Base-by-base conservation (phyloP, 2,329 filamentous ascomycete genomes). In the Diaporthe citri region DNA sequence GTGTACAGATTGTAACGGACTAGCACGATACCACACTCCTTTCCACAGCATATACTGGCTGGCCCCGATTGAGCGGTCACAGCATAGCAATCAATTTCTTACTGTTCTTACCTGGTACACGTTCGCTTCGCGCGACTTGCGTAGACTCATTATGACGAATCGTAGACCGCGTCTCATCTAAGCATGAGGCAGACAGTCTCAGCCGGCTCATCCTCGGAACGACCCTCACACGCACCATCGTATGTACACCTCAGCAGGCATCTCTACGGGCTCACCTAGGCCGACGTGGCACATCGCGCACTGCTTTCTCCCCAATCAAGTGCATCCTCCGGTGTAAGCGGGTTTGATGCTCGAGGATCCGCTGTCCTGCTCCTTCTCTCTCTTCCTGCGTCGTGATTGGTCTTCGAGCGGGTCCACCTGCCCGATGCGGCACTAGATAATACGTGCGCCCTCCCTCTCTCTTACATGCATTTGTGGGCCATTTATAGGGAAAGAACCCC, bases 11-110 rank as follows among this genome's bases (percentile, higher is more conserved):
- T 70, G 64, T 51, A 25, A 59, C 34, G 25, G 43, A 28, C 60
- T 52, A 34, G 62, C 46, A 75, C 60, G 70, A 75, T 74, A 77
- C 69, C 67, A 74, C 75, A 73, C 70, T 75, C 73, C 72, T 71
- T 76, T 70, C 51, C 67, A 73, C 22, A 66, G 55, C 55, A 74
- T 7, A 52, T 51, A 36, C 34, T 22, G 28, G 28, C 64, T 46
- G 69, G 66, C 55, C 70, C 75, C 55, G 15, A 43, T 10, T 10
- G 56, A 41, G 28, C 69, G n/a, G 69, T 59, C 39, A 55, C 55
- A 28, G 69, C 56, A 73, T 43, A 71, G 56, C 70, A 72, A 70
- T 69, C n/a, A 70, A 56, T 74, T 70, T 62, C 43, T 39, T 31
- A 41, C 5, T 39, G 34, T 55, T 52, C 46, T 70, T 25, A n/a